These are phyloP conservation scores for Apiotrichum sp. DNA, from an alignment of 1,284 basidiomycete genomes.

Conservation along the genomic window DNA sequence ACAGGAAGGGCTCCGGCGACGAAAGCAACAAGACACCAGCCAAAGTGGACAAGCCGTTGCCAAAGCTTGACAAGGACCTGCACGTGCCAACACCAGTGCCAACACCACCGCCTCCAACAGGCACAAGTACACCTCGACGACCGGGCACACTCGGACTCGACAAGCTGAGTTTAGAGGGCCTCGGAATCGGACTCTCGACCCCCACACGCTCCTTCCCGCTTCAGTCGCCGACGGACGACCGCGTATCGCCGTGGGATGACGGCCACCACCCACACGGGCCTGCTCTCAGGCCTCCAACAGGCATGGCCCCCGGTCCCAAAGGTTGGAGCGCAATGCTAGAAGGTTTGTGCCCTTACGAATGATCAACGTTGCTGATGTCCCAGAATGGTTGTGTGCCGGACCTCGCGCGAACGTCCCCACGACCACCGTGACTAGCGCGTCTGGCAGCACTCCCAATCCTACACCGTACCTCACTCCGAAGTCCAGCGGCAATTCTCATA, in stretches of 20 bases:
- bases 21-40: not conserved
- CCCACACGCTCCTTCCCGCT: constrained; percentile 1
- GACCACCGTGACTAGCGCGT: not conserved
- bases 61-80: constrained; percentile 11
- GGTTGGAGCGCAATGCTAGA: constrained; percentile 45
- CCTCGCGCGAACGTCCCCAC: constrained; percentile 1
- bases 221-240: constrained; percentile 27
- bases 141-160: constrained; percentile 1
- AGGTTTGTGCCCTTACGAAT: constrained; percentile 10
- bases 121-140: not conserved
- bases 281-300: not conserved
- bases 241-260: not conserved
- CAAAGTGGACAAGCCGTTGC: constrained; percentile 18
- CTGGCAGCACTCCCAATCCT: not conserved
- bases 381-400: constrained; percentile 40
- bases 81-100: not conserved
- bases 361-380: not conserved
- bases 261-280: not conserved
- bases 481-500: not conserved
- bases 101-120: too few species aligned
- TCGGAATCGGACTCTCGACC: not conserved
- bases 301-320: constrained; percentile 13
- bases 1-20: not conserved
- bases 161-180: not conserved
- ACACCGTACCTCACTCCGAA: not conserved